Evolutionary conservation across 2,329 filamentous ascomycete genomes (phyloP), one percentile per base, ranked within the genome.

Genomic region (Ploettnerulaceae sp.): DNA sequence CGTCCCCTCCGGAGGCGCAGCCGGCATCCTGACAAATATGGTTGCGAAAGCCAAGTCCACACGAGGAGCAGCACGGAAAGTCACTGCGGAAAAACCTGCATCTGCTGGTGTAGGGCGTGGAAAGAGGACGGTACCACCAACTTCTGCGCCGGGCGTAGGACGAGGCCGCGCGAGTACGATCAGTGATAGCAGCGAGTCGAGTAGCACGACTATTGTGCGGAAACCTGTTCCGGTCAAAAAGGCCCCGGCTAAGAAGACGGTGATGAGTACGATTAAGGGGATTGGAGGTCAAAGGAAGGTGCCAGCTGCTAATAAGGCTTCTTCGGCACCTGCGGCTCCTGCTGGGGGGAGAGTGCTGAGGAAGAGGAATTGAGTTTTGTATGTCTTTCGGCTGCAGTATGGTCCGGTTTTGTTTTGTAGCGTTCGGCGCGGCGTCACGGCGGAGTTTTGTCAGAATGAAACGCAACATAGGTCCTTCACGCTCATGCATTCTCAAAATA

Each of bases 181-280:
- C 46, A 85, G 81, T 61, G 81, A 81, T 60, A 71, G 76, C 12
- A 85, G 81, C 56, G 78, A 83, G 45, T 72, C 68, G 4, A 86
- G 81, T 14, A 58, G 48, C 11, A 75, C 77, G 6, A 86, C 83
- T 0, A 79, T 85, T 17, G 71, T 84, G 33, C 76, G 75, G 64
- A 83, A 78, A 62, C 62, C 69, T 18, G 31, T 14, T 12, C n/a
- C 31, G n/a, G 63, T 66, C 3, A 60, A 68, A 21, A 63, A 59
- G 15, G 64, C 71, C 1, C 61, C 70, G 1, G 58, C 64, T 3
- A 81, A 76, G 62, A 75, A 72, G 59, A 74, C 73, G 1, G 71
- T 76, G 3, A 75, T 77, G 67, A 68, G 69, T 35, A 74, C 75
- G 15, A 72, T 77, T 35, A 77, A 76, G 59, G 71, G 72, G 1